phyloP scores from a whole-genome alignment of 176 grass and related monocot genomes.

The Rhipidocladum racemiflorum region DNA sequence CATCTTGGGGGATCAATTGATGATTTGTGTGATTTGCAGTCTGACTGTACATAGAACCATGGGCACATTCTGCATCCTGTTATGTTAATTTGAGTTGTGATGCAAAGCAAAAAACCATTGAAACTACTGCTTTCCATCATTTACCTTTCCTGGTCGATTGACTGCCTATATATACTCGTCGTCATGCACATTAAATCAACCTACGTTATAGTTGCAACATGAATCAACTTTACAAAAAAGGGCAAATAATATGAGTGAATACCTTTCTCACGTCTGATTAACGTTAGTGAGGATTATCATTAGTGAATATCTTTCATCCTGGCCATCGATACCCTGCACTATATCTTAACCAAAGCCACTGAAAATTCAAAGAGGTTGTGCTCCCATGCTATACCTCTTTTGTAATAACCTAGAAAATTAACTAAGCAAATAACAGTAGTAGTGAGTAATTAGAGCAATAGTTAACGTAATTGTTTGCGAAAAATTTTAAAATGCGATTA shows the following conservation, averaged over 20 bases:
- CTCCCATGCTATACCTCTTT: no score
- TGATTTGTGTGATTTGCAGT: neutral
- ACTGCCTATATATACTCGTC: neutral
- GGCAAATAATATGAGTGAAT: neutral
- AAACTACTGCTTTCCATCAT: neutral
- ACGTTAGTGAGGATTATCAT: no score
- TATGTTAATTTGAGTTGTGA: constrained; percentile 32
- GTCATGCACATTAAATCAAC: neutral
- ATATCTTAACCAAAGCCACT: no score
- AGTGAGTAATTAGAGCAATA: no score
- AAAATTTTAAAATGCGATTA: no score
- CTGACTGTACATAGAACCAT: constrained; percentile 48
- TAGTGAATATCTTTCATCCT: no score
- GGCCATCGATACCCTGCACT: no score
- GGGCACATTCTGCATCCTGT: constrained; percentile 6
- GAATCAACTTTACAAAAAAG: neutral
- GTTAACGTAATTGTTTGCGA: no score
- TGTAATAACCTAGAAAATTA: no score
- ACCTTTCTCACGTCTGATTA: no score
- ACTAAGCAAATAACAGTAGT: no score
- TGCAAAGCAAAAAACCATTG: constrained; percentile 12
- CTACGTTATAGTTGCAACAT: neutral
- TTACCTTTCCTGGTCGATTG: neutral
- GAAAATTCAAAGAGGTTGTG: no score
- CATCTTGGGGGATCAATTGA: neutral